A percentile compares a stretch with the other conserved stretches of the same genome.
These are phyloP conservation scores for Rubia balearica DNA, from an alignment of 305 asterid genomes.

Conservation along the genomic window DNA sequence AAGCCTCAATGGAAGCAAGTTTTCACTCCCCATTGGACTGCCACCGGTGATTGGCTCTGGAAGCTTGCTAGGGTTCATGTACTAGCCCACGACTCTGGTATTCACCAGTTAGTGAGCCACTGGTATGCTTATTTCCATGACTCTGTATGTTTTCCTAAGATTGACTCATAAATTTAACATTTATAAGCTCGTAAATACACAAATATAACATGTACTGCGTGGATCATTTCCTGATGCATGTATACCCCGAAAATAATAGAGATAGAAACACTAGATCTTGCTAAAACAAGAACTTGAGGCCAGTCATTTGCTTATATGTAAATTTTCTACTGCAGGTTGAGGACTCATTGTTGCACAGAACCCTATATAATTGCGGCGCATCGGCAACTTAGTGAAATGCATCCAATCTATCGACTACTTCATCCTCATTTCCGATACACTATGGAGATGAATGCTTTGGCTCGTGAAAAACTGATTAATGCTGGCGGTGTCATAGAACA, in stretches of 20 bases:
- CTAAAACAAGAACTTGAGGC: no score
- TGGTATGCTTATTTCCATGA: slow-evolving; percentile 13
- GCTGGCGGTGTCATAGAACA: slow-evolving; percentile 21
- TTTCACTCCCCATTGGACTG: slow-evolving; percentile 15
- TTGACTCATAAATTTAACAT: no score
- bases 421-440: slow-evolving; percentile 30
- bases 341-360: slow-evolving; percentile 22
- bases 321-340: slow-evolving; percentile 13
- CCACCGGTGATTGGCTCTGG: slow-evolving; percentile 28
- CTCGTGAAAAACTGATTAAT: slow-evolving; percentile 18
- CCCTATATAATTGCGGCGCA: slow-evolving; percentile 26
- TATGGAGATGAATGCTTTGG: slow-evolving; percentile 27
- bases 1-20: slow-evolving; percentile 26
- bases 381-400: slow-evolving; percentile 26
- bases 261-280: no score
- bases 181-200: no score
- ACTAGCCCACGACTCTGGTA: slow-evolving; percentile 27
- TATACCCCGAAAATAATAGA: no score
- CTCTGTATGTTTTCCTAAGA: no score
- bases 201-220: no score
- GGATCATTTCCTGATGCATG: background rate
- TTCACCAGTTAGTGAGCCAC: slow-evolving; percentile 27
- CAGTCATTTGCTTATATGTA: background rate
- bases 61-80: slow-evolving; percentile 27
- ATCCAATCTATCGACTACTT: slow-evolving; percentile 23